Evolutionary conservation across 495 filamentous ascomycete species (phyloP).

Genomic region (Achaetomiella virescens): DNA sequence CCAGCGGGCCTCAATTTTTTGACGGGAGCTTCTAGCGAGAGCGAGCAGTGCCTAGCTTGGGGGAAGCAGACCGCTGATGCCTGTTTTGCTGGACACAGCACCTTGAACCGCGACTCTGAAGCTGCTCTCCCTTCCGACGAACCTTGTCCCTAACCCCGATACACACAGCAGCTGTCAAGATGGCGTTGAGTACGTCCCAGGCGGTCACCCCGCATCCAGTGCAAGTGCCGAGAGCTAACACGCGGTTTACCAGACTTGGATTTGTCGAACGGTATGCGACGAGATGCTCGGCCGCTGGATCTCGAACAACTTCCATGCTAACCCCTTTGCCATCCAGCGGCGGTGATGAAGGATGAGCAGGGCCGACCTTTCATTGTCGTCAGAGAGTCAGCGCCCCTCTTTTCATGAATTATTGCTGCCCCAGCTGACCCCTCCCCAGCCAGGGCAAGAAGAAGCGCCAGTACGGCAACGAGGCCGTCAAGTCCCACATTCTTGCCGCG

Average conservation of each 20-base stretch:
- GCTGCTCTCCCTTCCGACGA: constrained; percentile 4
- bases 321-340: constrained; percentile 30
- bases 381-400: constrained; percentile 69
- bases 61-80: constrained; percentile 13
- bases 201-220: constrained; percentile 2
- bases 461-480: constrained; percentile 93
- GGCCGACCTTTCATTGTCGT: constrained; percentile 97
- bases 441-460: constrained; percentile 98
- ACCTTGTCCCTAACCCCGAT: neutral
- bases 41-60: constrained; percentile 21
- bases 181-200: constrained; percentile 43
- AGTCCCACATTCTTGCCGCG: constrained; percentile 94
- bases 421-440: constrained; percentile 41
- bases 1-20: constrained; percentile 27
- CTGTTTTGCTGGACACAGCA: constrained; percentile 10
- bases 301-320: constrained; percentile 5
- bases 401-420: constrained; percentile 5
- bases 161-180: constrained; percentile 26
- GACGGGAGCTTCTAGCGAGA: constrained; percentile 22
- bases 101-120: constrained; percentile 1
- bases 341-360: constrained; percentile 75
- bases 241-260: constrained; percentile 37
- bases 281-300: neutral
- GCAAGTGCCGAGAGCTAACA: constrained; percentile 24
- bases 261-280: constrained; percentile 43